Base-by-base conservation (phyloP, 495 filamentous ascomycete species). In the Xylaria sp. region DNA sequence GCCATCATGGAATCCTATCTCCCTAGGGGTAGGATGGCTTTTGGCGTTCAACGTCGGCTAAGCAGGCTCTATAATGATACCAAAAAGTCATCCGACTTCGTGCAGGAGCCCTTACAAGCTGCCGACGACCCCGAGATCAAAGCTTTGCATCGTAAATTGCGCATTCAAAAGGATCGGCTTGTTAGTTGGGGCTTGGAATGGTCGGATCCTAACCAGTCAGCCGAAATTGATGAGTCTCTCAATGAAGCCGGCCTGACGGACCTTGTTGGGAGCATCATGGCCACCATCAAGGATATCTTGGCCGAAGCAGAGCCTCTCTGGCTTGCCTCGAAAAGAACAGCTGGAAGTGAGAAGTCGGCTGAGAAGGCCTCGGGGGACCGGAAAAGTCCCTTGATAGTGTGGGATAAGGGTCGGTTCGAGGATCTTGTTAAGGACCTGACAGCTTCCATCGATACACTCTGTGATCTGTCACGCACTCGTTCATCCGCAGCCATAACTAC, bases 1-100 rank as follows among this genome's bases (percentile, higher is more conserved):
- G 15, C 40, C 68, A 72, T 58, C 71, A 87, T 88, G 86, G 85
- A 86, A 50, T 80, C 82, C 21, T 79, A 85, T 71, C 74, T 85
- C 24, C 83, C 84, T 41, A 76, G 79, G 73, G 80, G 82, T 65
- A 79, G 80, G 75, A 76, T 85, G 59, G 80, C 84, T 73, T 76
- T 85, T 77, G 83, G 87, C 63, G 82, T 90, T 71, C 88, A 89
- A 79, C 88, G 91, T 70, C 90, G 93, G 71, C 86, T 97, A 48
- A 96, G 93, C 61, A 91, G 95, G 80, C 88, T 97, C 74, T 97
- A 97, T 81, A 92, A 93, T 73, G 93, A 97, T 82, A 95, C 93
- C 58, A 97, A 97, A 78, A 92, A 90, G 63, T 94, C 92, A 17
- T 94, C 92, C 80, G 92, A 94, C 78, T 93, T 91, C 73, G 89